Evolutionary conservation across 2,329 filamentous ascomycete species (phyloP).

Genomic region (Orbilia quercus): DNA sequence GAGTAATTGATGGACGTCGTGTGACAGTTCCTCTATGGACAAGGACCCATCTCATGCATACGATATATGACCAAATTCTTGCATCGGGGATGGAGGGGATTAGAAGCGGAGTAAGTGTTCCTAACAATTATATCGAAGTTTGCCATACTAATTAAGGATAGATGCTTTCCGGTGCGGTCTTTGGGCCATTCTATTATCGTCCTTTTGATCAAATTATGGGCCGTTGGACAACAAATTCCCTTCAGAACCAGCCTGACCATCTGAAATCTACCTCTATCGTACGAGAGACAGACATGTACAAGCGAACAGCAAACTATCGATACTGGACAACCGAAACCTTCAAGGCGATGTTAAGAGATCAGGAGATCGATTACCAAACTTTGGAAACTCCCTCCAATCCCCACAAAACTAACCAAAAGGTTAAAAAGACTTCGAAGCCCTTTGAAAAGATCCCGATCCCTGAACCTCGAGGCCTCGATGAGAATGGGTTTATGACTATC

Average conservation of each 20-base stretch:
- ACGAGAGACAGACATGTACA: conserved; percentile 44
- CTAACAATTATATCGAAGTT: neutral
- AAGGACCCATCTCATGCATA: conserved; percentile 47
- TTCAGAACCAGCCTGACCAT: conserved; percentile 49
- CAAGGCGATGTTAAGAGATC: conserved; percentile 44
- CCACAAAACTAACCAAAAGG: conserved; percentile 35
- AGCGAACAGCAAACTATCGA: conserved; percentile 49
- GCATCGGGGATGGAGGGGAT: conserved; percentile 45
- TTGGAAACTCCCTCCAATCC: conserved; percentile 31
- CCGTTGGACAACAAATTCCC: conserved; percentile 53
- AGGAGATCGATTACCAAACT: conserved; percentile 46
- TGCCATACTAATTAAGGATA: conserved; percentile 12
- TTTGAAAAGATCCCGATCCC: conserved; percentile 15
- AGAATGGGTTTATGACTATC: conserved; percentile 34
- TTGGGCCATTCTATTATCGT: conserved; percentile 52
- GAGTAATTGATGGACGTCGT: conserved; percentile 27
- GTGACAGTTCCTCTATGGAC: conserved; percentile 46
- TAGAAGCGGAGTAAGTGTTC: conserved; percentile 45
- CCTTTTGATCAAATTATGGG: conserved; percentile 54
- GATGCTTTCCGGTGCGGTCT: conserved; percentile 46
- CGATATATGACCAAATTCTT: conserved; percentile 44
- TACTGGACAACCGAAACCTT: conserved; percentile 53
- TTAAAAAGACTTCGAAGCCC: conserved; percentile 30
- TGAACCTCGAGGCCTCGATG: conserved; percentile 25
- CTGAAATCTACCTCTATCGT: conserved; percentile 48